A percentile compares a stretch with the other conserved stretches of the same genome.
These are phyloP conservation scores for Coprinopsis sp. DNA, from an alignment of 768 basidiomycete genomes.

Conservation along the genomic window DNA sequence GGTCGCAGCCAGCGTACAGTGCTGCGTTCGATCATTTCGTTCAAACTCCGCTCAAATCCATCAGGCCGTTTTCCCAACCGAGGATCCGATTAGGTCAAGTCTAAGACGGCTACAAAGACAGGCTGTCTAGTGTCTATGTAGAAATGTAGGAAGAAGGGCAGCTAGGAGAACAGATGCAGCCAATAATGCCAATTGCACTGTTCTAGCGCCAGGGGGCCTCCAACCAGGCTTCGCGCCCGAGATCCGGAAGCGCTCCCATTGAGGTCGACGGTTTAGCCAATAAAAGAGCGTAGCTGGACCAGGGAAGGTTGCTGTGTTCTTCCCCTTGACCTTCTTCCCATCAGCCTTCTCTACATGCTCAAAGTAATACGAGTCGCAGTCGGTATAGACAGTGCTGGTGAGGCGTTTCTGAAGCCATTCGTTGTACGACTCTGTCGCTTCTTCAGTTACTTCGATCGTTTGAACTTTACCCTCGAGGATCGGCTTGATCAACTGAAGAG, in stretches of 20 bases:
- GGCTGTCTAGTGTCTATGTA: too few species aligned
- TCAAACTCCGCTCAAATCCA: constrained; percentile 31
- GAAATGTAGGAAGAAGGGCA: too few species aligned
- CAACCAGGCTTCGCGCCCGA: constrained; percentile 35
- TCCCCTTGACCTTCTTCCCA: constrained; percentile 25
- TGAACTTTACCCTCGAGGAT: constrained; percentile 43
- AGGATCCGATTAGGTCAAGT: too few species aligned
- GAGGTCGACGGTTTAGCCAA: constrained; percentile 42
- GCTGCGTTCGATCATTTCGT: too few species aligned
- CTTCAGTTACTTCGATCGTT: constrained; percentile 45
- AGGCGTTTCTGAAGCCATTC: constrained; percentile 46
- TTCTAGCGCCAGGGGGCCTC: too few species aligned
- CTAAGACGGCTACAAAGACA: too few species aligned
- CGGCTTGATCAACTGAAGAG: constrained; percentile 48
- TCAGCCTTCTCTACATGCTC: constrained; percentile 14
- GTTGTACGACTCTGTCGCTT: constrained; percentile 48
- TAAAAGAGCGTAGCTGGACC: constrained; percentile 48
- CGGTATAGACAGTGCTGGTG: constrained; percentile 44
- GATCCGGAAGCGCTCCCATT: constrained; percentile 39
- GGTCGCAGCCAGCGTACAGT: too few species aligned
- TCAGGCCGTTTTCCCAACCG: constrained; percentile 9
- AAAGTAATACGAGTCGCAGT: constrained; percentile 50
- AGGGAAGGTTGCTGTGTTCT: constrained; percentile 48
- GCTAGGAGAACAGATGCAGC: too few species aligned
- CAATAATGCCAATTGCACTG: too few species aligned